These are phyloP conservation scores for Solanum etuberosum DNA, from an alignment of 257 asterid genomes.

Conservation along the genomic window DNA sequence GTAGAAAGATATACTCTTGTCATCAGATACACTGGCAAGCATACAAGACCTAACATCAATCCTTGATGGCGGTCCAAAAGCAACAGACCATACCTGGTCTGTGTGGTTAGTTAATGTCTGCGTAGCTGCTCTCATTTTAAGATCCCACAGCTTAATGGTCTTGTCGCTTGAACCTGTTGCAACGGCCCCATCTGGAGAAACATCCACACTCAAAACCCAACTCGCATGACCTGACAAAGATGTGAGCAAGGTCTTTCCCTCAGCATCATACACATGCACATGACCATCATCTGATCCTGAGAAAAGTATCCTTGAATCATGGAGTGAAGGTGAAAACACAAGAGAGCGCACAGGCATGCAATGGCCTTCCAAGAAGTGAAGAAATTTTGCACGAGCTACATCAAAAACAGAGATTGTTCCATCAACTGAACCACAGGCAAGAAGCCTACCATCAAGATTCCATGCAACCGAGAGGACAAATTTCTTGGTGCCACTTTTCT, in stretches of 20 bases:
- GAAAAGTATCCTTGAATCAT: constrained; percentile 73
- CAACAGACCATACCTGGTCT: constrained; percentile 92
- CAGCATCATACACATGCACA: constrained; percentile 76
- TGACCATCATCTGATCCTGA: constrained; percentile 88
- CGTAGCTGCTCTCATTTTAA: constrained; percentile 82
- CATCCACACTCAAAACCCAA: constrained; percentile 89
- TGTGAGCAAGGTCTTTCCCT: constrained; percentile 53
- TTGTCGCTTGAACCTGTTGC: constrained; percentile 88
- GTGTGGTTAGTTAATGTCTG: constrained; percentile 74
- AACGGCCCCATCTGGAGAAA: constrained; percentile 77
- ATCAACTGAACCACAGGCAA: constrained; percentile 86
- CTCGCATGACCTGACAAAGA: constrained; percentile 85
- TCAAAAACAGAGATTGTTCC: constrained; percentile 90
- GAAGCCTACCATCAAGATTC: constrained; percentile 74
- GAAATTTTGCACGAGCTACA: constrained; percentile 59
- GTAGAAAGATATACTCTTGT: constrained; percentile 68
- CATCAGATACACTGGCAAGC: constrained; percentile 90
- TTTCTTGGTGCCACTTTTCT: constrained; percentile 64
- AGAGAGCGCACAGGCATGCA: constrained; percentile 87
- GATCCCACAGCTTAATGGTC: constrained; percentile 81
- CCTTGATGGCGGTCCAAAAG: constrained; percentile 63
- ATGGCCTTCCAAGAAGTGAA: constrained; percentile 92
- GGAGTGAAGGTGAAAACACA: constrained; percentile 74
- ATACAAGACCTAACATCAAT: constrained; percentile 50
- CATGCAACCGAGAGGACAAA: constrained; percentile 89